A percentile compares a stretch with the other conserved stretches of the same genome.
phyloP scores from a whole-genome alignment of 495 filamentous ascomycete species.

The Alectoria sarmentosa region DNA sequence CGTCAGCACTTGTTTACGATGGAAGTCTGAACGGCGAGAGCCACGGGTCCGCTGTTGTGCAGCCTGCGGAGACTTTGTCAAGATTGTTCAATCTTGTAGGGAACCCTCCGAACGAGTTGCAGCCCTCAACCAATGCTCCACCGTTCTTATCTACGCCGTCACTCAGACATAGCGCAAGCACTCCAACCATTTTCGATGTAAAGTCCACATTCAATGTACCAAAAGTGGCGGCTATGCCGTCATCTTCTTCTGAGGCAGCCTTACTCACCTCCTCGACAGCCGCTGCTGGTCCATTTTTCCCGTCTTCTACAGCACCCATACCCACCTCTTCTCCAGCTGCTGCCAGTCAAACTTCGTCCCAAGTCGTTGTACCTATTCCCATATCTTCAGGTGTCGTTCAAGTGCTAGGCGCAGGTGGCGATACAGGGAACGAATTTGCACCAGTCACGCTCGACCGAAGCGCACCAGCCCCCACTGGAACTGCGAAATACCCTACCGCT shows the following conservation, averaged over 20 bases:
- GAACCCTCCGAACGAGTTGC: background rate
- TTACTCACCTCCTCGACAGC: background rate
- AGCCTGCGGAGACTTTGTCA: constrained; percentile 2
- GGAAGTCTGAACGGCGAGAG: background rate
- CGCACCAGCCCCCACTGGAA: constrained; percentile 11
- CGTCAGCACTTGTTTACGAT: background rate
- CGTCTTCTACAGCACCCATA: background rate
- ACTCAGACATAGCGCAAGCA: background rate
- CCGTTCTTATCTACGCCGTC: background rate
- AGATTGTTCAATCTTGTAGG: background rate
- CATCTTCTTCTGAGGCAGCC: background rate
- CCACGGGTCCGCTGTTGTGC: background rate
- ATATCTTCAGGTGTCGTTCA: constrained; percentile 1
- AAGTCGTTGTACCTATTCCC: background rate
- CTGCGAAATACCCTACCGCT: constrained; percentile 18
- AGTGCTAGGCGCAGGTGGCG: constrained; percentile 5
- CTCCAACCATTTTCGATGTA: background rate
- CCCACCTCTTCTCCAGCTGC: background rate
- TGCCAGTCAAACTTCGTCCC: constrained; percentile 6
- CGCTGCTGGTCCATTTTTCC: background rate
- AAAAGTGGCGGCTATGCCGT: background rate
- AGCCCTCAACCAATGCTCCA: background rate
- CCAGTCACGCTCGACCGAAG: constrained; percentile 8
- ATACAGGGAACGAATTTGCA: constrained; percentile 6
- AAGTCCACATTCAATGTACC: background rate